Percentiles rank a stretch among this genome's conserved stretches.
Conservation (phyloP, 306 rosid species). For the Ochetophila trinervis region DNA sequence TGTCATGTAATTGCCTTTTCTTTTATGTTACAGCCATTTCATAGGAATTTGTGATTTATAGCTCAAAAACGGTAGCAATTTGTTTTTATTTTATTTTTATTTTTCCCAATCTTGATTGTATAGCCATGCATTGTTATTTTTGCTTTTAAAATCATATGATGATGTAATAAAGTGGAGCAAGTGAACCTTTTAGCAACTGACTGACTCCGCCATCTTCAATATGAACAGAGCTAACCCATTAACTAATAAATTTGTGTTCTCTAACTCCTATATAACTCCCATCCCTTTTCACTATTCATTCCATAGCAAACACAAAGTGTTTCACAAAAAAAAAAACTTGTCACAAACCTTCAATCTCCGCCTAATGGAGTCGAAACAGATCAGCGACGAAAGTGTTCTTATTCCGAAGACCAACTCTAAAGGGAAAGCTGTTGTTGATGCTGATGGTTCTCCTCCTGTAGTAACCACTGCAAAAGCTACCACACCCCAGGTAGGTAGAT, state of each 20-base stretch:
- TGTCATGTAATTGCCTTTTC: too few relatives aligned
- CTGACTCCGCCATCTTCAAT: constrained; percentile 3
- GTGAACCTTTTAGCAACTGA: constrained; percentile 34
- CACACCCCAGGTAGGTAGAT: constrained; percentile 23
- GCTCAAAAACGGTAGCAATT: too few relatives aligned
- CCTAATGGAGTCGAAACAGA: constrained; percentile 34
- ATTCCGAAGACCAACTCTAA: constrained; percentile 39
- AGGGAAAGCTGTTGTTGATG: constrained; percentile 36
- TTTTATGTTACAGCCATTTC: too few relatives aligned
- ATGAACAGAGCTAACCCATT: constrained; percentile 24
- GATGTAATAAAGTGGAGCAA: constrained; percentile 35
- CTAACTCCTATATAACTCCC: not conserved
- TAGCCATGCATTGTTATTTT: too few relatives aligned
- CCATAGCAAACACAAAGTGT: not conserved
- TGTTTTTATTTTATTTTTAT: too few relatives aligned
- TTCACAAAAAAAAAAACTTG: not conserved
- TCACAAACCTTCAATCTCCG: not conserved
- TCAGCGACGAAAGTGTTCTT: constrained; percentile 16
- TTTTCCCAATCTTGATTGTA: too few relatives aligned
- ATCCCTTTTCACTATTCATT: too few relatives aligned
- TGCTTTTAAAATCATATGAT: not conserved
- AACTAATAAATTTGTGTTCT: constrained; percentile 5
- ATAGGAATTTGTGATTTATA: too few relatives aligned
- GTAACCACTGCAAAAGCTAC: constrained; percentile 36
- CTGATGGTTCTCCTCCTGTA: constrained; percentile 10